Conservation (phyloP, 768 basidiomycete species). For the Lentinula guzmanii region DNA sequence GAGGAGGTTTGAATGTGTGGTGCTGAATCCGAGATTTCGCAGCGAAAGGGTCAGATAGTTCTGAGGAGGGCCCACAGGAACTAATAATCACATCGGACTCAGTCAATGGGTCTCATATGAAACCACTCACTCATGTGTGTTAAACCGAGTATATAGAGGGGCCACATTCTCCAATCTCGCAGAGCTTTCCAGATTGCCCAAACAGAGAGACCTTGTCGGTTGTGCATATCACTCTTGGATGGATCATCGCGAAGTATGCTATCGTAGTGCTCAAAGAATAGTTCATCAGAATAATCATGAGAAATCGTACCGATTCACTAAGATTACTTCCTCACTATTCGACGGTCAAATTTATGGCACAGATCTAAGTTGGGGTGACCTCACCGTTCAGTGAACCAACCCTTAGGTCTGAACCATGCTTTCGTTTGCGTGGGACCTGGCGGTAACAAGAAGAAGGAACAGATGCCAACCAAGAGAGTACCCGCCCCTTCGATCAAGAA, state of each 20-base stretch:
- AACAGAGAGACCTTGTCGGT: conserved; percentile 53
- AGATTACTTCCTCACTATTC: conserved; percentile 52
- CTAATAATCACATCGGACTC: conserved; percentile 18
- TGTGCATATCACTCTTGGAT: conserved; percentile 64
- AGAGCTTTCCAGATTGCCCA: conserved; percentile 45
- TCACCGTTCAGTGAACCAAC: conserved; percentile 60
- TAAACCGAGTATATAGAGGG: conserved; percentile 53
- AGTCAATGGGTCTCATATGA: background rate
- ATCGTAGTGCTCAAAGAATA: background rate
- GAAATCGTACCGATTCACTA: conserved; percentile 42
- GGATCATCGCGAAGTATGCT: conserved; percentile 61
- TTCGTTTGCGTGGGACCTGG: conserved; percentile 61
- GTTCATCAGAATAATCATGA: background rate
- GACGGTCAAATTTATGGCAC: background rate
- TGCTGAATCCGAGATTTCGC: conserved; percentile 56
- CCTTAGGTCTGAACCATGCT: conserved; percentile 51
- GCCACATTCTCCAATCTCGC: conserved; percentile 61
- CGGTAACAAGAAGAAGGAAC: conserved; percentile 54
- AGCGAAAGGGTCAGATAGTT: conserved; percentile 61
- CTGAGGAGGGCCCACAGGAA: conserved; percentile 55
- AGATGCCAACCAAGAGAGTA: conserved; percentile 43
- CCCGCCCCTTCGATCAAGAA: conserved; percentile 39
- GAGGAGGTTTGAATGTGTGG: conserved; percentile 57
- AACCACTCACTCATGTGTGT: conserved; percentile 32
- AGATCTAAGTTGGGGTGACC: conserved; percentile 5